These are phyloP conservation scores for Petunia secreta DNA, from an alignment of 257 asterid genomes.

Conservation along the genomic window DNA sequence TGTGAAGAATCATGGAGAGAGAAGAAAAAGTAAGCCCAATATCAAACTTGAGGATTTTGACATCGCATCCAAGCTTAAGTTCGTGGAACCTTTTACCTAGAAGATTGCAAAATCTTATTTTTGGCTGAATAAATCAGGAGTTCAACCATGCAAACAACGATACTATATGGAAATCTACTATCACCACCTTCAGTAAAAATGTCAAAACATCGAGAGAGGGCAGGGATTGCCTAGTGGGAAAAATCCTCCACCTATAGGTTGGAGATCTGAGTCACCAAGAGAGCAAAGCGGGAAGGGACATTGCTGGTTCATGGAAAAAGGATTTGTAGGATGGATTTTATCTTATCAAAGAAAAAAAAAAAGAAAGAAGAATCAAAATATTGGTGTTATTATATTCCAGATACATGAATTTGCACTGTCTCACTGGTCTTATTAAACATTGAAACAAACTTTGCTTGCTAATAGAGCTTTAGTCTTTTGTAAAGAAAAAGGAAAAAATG, in stretches of 20 bases:
- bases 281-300: neutral
- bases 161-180: neutral
- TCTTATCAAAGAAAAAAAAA: too few species aligned
- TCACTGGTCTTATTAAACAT: neutral
- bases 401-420: neutral
- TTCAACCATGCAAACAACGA: neutral
- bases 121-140: neutral
- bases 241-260: neutral
- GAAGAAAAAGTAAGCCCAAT: neutral
- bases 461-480: neutral
- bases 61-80: neutral
- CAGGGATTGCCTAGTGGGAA: neutral
- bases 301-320: neutral
- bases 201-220: neutral
- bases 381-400: neutral
- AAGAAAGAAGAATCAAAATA: neutral
- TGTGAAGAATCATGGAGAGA: neutral
- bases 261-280: neutral
- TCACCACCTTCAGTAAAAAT: neutral
- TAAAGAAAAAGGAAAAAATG: neutral
- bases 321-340: neutral
- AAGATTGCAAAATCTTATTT: neutral
- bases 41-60: neutral
- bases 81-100: neutral
- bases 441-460: neutral